These are phyloP conservation scores for Zygosaccharomyces bailii DNA, from an alignment of 805 yeast species.

Conservation along the genomic window DNA sequence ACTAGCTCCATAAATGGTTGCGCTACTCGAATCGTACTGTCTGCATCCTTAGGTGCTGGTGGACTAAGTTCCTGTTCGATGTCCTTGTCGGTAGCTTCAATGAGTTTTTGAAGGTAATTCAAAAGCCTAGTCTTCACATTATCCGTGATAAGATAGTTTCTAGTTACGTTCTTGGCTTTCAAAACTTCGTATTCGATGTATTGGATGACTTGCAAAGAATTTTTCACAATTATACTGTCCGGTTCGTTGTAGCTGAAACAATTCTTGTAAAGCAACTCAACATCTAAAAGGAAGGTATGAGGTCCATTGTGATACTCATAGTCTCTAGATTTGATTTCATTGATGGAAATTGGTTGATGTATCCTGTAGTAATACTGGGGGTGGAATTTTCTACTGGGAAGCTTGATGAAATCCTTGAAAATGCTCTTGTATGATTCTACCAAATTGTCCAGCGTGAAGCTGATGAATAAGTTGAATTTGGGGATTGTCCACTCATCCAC, in stretches of 20 bases:
- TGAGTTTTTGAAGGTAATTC: constrained; percentile 24
- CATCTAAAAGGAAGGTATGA: constrained; percentile 52
- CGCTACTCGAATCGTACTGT: constrained; percentile 41
- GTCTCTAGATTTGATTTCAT: constrained; percentile 51
- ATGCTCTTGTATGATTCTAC: constrained; percentile 29
- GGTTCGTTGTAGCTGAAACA: constrained; percentile 72
- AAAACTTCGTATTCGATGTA: constrained; percentile 52
- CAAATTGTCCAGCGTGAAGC: constrained; percentile 31
- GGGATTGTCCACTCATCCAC: constrained; percentile 35
- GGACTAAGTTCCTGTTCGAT: constrained; percentile 21
- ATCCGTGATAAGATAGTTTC: constrained; percentile 31
- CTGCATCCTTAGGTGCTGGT: constrained; percentile 19
- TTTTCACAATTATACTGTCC: constrained; percentile 60
- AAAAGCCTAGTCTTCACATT: constrained; percentile 24
- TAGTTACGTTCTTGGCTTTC: constrained; percentile 36
- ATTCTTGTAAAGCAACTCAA: constrained; percentile 64
- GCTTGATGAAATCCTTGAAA: constrained; percentile 55
- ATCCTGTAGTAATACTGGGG: constrained; percentile 77
- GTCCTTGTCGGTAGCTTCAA: constrained; percentile 31
- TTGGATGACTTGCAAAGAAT: constrained; percentile 54
- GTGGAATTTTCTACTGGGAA: constrained; percentile 70
- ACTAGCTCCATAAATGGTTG: constrained; percentile 77
- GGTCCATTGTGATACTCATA: constrained; percentile 33
- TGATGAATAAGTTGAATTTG: constrained; percentile 30
- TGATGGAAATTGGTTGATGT: constrained; percentile 61